Conservation (phyloP, 306 rosid genomes). For the Cyclanthera cordifolia region DNA sequence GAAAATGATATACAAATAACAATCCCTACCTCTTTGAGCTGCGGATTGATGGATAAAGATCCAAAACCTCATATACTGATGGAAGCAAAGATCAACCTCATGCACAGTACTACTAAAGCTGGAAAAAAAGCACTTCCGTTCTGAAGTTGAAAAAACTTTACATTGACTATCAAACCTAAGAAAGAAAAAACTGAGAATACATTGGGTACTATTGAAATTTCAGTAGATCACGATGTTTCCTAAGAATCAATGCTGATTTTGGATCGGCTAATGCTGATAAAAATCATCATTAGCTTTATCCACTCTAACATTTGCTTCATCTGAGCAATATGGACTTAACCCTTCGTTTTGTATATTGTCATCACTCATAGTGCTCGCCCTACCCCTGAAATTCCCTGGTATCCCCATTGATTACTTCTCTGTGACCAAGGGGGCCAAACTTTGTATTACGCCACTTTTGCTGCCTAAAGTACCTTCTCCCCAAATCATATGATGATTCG, state of each 20-base stretch:
- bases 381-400: conserved; percentile 31
- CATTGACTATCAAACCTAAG: conserved; percentile 39
- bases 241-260: conserved; percentile 46
- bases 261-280: conserved; percentile 48
- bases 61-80: conserved; percentile 20
- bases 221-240: conserved; percentile 27
- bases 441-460: conserved; percentile 72
- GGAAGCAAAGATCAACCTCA: conserved; percentile 14
- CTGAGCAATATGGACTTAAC: conserved; percentile 35
- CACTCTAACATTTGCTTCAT: conserved; percentile 47
- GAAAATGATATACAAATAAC: conserved; percentile 19
- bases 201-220: conserved; percentile 26
- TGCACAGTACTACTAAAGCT: conserved; percentile 13
- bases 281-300: conserved; percentile 50
- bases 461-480: conserved; percentile 60
- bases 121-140: conserved; percentile 23
- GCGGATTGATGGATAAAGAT: conserved; percentile 23
- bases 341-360: conserved; percentile 41
- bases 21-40: conserved; percentile 34
- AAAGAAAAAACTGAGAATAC: conserved; percentile 53
- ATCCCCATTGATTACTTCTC: conserved; percentile 37
- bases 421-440: conserved; percentile 40
- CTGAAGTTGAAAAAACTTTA: conserved; percentile 48
- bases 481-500: conserved; percentile 50
- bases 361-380: conserved; percentile 31